Evolutionary conservation across 129 eudicot species (phyloP), one percentile per base, ranked within the genome.

Genomic region (Arctium minus): DNA sequence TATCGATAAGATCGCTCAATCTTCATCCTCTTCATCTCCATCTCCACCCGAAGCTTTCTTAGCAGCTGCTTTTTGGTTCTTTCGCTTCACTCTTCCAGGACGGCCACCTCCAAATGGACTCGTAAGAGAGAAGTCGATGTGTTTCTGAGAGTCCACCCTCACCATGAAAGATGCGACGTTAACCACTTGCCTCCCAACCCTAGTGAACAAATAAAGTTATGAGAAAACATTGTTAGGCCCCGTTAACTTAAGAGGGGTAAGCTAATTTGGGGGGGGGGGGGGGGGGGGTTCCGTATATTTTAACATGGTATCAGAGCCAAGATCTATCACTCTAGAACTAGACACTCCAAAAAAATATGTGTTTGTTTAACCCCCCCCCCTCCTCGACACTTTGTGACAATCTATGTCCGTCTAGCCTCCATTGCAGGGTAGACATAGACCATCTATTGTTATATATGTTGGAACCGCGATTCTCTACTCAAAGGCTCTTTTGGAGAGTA

Each of bases 141-240:
- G 89, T 74, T 82, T 86, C 79, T 86, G 84, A 6, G 89, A 86
- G 84, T 86, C 89, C 27, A 86, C 81, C 75, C 86, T 83, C 70
- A 83, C 89, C 86, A 82, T 78, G 82, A 86, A 86, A 1, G 89
- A 86, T 6, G 89, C 72, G 3, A 86, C 84, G 22, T 86, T 82
- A 27, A 86, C 89, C n/a, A 86, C 89, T 69, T 86, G 89, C 86
- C 89, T 86, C 27, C 89, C 86, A 32, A 86, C 89, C 84, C 89
- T 86, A 71, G 11, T 37, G 68, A 73, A 39, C 11, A 40, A 37
- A 37, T 73, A 18, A 39, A 73, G 53, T 29, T 72, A 72, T 4
- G 8, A 13, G 2, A 72, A 0, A 37, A 37, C 40, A 37, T 35
- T 37, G 40, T 37, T 8, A 30, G 1, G 7, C 17, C 8, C 39